Percentiles rank a stretch among this genome's conserved stretches.
These are phyloP conservation scores for Taphrina betulina DNA, from an alignment of 1,139 yeast genomes.

Conservation along the genomic window DNA sequence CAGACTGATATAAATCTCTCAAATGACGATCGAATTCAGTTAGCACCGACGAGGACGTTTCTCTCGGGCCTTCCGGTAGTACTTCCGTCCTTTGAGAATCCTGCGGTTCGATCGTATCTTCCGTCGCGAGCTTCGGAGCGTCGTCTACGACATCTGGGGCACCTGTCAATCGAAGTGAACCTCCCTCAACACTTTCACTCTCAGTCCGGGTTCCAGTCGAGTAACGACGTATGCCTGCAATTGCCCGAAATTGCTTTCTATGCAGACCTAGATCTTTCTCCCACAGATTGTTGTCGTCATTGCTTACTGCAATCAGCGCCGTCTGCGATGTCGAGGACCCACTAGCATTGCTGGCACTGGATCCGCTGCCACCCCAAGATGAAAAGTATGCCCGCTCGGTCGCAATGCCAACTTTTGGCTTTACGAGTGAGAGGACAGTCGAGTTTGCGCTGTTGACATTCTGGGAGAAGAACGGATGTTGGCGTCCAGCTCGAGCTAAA, in stretches of 20 bases:
- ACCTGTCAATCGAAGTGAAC: neutral
- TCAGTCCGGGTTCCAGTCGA: slow-evolving; percentile 18
- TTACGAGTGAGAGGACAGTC: slow-evolving; percentile 18
- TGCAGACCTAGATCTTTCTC: slow-evolving; percentile 10
- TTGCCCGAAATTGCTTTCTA: slow-evolving; percentile 13
- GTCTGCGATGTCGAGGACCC: slow-evolving; percentile 15
- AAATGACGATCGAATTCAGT: neutral
- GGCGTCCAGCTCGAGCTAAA: slow-evolving; percentile 19
- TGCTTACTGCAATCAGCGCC: slow-evolving; percentile 7
- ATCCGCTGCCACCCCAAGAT: slow-evolving; percentile 20
- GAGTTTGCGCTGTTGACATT: slow-evolving; percentile 26
- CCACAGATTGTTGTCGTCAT: slow-evolving; percentile 15
- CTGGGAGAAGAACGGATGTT: slow-evolving; percentile 27
- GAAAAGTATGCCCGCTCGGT: slow-evolving; percentile 23
- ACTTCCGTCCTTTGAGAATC: neutral
- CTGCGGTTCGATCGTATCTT: neutral
- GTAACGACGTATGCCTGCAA: slow-evolving; percentile 24
- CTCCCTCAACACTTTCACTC: neutral
- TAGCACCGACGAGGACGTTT: neutral
- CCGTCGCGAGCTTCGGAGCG: too few species aligned
- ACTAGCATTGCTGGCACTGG: slow-evolving; percentile 9
- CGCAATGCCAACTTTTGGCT: slow-evolving; percentile 26
- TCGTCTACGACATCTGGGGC: neutral
- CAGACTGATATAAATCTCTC: neutral
- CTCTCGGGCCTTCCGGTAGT: too few species aligned